These are phyloP conservation scores for Rhodotorula sp. DNA, from an alignment of 1,284 basidiomycete genomes.

Conservation along the genomic window DNA sequence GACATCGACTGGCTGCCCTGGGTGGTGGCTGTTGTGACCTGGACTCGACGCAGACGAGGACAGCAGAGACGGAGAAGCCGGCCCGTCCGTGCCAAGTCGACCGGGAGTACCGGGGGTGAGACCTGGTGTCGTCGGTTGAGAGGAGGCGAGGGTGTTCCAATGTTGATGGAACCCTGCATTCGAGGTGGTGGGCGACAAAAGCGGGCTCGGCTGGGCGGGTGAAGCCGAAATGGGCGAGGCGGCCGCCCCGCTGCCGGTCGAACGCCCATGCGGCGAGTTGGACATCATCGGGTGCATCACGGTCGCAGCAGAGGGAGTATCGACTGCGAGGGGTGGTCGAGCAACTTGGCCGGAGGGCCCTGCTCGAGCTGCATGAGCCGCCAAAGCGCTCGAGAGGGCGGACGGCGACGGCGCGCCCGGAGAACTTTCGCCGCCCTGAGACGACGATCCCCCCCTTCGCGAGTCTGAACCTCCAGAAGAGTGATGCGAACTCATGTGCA, in stretches of 20 bases:
- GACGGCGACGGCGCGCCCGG: constrained; percentile 31
- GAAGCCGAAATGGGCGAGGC: constrained; percentile 28
- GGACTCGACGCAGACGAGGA: background rate
- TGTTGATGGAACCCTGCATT: constrained; percentile 10
- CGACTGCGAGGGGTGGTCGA: constrained; percentile 7
- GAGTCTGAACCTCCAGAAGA: constrained; percentile 2
- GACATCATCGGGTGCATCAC: constrained; percentile 33
- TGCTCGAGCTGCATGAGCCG: constrained; percentile 34
- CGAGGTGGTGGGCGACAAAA: background rate
- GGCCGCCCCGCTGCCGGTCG: constrained; percentile 8
- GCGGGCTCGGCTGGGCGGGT: constrained; percentile 13
- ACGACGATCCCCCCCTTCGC: constrained; percentile 1
- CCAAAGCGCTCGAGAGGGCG: constrained; percentile 39
- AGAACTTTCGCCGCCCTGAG: constrained; percentile 17
- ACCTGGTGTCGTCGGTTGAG: background rate
- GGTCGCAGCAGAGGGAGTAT: background rate
- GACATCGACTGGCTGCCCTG: constrained; percentile 21
- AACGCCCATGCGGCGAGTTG: constrained; percentile 21
- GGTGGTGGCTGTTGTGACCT: background rate
- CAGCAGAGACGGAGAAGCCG: background rate
- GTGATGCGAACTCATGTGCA: constrained; percentile 6
- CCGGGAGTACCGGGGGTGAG: background rate
- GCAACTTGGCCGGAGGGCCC: constrained; percentile 3
- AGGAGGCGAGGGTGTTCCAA: constrained; percentile 45
- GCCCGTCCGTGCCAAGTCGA: background rate